Evolutionary conservation across 805 yeast species (phyloP).

Genomic region (Metschnikowia gruessii): DNA sequence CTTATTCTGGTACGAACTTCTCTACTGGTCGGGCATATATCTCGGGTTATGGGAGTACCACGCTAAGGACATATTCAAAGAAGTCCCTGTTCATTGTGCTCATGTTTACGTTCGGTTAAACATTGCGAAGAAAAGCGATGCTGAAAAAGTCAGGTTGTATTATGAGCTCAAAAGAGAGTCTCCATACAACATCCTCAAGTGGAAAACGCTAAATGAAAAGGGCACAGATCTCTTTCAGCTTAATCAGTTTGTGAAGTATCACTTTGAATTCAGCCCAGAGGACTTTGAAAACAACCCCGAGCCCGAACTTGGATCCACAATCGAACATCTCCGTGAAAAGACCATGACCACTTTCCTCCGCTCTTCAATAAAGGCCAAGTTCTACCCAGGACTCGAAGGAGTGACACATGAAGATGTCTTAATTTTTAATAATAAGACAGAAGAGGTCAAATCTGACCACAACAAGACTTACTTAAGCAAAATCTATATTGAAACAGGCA

Average conservation of each 20-base stretch:
- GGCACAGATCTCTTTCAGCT: constrained; percentile 15
- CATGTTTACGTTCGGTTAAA: constrained; percentile 60
- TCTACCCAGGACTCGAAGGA: constrained; percentile 5
- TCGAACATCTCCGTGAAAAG: constrained; percentile 58
- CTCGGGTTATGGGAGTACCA: constrained; percentile 47
- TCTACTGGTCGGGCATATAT: constrained; percentile 44
- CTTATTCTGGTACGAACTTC: constrained; percentile 35
- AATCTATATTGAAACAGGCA: constrained; percentile 42
- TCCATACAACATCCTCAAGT: constrained; percentile 23
- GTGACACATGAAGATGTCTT: constrained; percentile 23
- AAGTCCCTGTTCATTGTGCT: constrained; percentile 76
- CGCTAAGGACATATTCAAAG: constrained; percentile 62
- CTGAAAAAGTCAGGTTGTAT: constrained; percentile 25
- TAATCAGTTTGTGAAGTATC: constrained; percentile 45
- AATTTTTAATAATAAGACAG: constrained; percentile 29
- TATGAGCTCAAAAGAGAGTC: constrained; percentile 28
- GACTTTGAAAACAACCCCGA: constrained; percentile 61
- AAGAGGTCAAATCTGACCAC: constrained; percentile 22
- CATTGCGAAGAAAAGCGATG: constrained; percentile 23
- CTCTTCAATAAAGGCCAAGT: constrained; percentile 27
- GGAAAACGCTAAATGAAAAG: constrained; percentile 20
- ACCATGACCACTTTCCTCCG: constrained; percentile 53
- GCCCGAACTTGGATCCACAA: constrained; percentile 67
- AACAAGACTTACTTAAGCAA: constrained; percentile 35
- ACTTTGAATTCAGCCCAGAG: constrained; percentile 78